Evolutionary conservation across 306 rosid species (phyloP).

Genomic region (Prunus padus): DNA sequence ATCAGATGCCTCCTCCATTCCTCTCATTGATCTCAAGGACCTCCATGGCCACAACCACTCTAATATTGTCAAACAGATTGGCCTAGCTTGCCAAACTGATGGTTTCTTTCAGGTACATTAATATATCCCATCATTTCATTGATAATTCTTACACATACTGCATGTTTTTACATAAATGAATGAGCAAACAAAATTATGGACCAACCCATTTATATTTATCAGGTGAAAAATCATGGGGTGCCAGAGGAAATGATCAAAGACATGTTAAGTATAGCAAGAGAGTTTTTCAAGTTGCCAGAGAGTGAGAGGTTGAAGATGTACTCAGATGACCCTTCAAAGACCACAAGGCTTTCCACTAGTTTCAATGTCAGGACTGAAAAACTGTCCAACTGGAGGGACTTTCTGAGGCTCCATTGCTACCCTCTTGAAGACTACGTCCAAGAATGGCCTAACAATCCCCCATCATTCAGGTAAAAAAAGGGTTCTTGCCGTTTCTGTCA

Average conservation of each 20-base stretch:
- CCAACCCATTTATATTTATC: not conserved
- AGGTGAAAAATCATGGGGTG: slow-evolving; percentile 51
- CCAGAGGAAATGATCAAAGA: slow-evolving; percentile 20
- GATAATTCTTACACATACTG: not conserved
- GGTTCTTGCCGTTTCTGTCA: not conserved
- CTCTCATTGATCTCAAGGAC: slow-evolving; percentile 42
- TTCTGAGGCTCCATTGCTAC: slow-evolving; percentile 47
- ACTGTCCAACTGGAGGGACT: slow-evolving; percentile 53
- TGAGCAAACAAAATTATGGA: not conserved
- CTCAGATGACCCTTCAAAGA: slow-evolving; percentile 48
- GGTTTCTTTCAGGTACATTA: slow-evolving; percentile 45
- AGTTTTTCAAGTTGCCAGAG: slow-evolving; percentile 46
- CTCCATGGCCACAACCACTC: slow-evolving; percentile 40
- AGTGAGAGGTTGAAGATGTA: slow-evolving; percentile 50
- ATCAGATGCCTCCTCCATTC: slow-evolving; percentile 27
- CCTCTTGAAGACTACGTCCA: slow-evolving; percentile 39
- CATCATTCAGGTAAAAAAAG: slow-evolving; percentile 35
- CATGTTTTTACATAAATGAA: not conserved
- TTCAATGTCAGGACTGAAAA: slow-evolving; percentile 50
- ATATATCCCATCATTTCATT: no score
- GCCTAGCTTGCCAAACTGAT: slow-evolving; percentile 34
- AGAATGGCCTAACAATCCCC: slow-evolving; percentile 54
- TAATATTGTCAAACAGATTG: slow-evolving; percentile 34
- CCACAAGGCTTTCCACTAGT: slow-evolving; percentile 53
- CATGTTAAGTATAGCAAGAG: slow-evolving; percentile 26